Percentiles rank a stretch among this genome's conserved stretches.
These are phyloP conservation scores for Ophiostoma fasciatum DNA, from an alignment of 2,329 filamentous ascomycete genomes.

Conservation along the genomic window DNA sequence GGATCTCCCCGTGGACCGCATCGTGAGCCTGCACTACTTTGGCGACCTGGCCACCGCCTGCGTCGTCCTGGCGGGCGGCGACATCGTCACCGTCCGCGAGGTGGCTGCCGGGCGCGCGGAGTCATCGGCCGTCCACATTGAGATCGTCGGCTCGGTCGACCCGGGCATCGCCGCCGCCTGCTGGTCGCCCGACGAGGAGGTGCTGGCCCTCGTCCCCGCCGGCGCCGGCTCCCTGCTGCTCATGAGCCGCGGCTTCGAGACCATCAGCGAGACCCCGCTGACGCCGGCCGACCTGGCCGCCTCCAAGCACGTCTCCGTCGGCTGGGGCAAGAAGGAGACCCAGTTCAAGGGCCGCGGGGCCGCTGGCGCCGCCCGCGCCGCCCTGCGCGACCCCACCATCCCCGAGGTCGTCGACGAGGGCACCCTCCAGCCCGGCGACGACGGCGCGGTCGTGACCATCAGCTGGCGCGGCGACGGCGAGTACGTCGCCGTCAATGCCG, in stretches of 20 bases:
- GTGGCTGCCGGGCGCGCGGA: slow-evolving; percentile 28
- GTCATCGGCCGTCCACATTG: slow-evolving; percentile 67
- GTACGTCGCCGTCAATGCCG: slow-evolving; percentile 71
- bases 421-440: slow-evolving; percentile 57
- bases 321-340: slow-evolving; percentile 96
- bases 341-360: slow-evolving; percentile 92
- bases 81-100: slow-evolving; percentile 77
- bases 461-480: slow-evolving; percentile 93
- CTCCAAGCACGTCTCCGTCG: slow-evolving; percentile 91
- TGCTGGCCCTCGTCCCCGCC: slow-evolving; percentile 63
- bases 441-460: slow-evolving; percentile 49
- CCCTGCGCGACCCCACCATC: slow-evolving; percentile 82
- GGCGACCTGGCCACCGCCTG: slow-evolving; percentile 64
- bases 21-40: slow-evolving; percentile 74
- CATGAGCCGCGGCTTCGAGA: slow-evolving; percentile 87
- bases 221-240: slow-evolving; percentile 68
- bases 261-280: slow-evolving; percentile 60
- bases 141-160: slow-evolving; percentile 91
- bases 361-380: slow-evolving; percentile 66
- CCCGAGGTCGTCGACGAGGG: slow-evolving; percentile 86
- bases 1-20: slow-evolving; percentile 56
- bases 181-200: slow-evolving; percentile 93
- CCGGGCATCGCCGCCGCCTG: slow-evolving; percentile 76
- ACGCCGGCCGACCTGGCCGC: slow-evolving; percentile 62
- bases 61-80: slow-evolving; percentile 75